Base-by-base conservation (phyloP, 2,329 filamentous ascomycete genomes). In the Colletotrichum acutatum region DNA sequence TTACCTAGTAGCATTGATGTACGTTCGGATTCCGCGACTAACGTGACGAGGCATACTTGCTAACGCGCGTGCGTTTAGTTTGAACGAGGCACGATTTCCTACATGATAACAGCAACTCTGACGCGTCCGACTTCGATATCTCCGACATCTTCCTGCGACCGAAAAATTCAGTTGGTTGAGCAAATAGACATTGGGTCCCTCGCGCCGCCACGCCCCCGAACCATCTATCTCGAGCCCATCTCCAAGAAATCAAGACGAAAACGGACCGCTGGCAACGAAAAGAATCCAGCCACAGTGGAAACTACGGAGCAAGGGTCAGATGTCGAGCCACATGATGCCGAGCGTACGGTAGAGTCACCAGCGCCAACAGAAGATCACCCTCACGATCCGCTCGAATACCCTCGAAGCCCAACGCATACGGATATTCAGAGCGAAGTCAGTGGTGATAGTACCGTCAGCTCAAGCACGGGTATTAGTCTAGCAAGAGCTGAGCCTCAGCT, bases 1-100 rank as follows among this genome's bases (percentile, higher is more conserved):
- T 83, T 97, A 71, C 94, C 94, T n/a, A 98, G 94, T 83, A 98
- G 96, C 81, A 96, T 99, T 79, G 95, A 97, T 84, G 96, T 98
- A 89, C 80, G 94, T 86, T 56, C 73, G 76, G 56, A 77, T 62
- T 54, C 34, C 56, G 14, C 11, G 46, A n/a, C 61, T 57, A 11
- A 46, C 30, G 32, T 42, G 58, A 30, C 57, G 66, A 67, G 26
- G 62, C 49, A 28, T 53, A 53, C 5, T 49, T 62, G 61, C 67
- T 72, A 26, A 66, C 53, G 60, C 66, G 54, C 46, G 32, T 14
- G 22, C 30, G 14, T 12, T 30, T 24, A 98, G 95, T 99, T 99
- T 82, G 97, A 98, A 83, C 92, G 96, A 79, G 97, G 97, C 46
- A 95, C 94, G 2, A 94, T 99, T 78, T 93, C 93, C 24, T 99